Evolutionary conservation across 768 basidiomycete species (phyloP).

Genomic region (Suillus occidentalis): DNA sequence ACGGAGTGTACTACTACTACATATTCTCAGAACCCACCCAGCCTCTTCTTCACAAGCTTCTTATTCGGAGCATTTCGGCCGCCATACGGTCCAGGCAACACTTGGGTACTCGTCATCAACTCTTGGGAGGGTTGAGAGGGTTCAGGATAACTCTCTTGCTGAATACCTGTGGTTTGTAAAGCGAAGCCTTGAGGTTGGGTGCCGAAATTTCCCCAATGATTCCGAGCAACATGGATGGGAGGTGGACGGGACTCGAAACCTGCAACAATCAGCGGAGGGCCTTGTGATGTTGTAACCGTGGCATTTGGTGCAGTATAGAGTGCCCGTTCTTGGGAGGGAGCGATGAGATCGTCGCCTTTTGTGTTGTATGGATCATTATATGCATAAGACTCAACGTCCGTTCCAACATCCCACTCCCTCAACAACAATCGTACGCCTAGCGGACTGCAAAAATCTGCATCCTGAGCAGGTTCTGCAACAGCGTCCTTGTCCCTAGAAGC

Average conservation of each 20-base stretch:
- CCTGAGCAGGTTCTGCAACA: slow-evolving; percentile 13
- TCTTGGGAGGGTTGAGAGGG: slow-evolving; percentile 39
- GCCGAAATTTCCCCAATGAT: slow-evolving; percentile 5
- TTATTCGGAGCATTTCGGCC: slow-evolving; percentile 51
- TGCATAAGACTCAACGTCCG: slow-evolving; percentile 47
- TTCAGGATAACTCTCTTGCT: slow-evolving; percentile 14
- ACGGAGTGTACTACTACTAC: slow-evolving; percentile 13
- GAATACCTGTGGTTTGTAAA: slow-evolving; percentile 19
- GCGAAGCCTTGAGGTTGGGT: slow-evolving; percentile 9
- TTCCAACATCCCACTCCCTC: slow-evolving; percentile 65
- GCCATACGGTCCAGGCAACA: slow-evolving; percentile 69
- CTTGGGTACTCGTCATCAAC: slow-evolving; percentile 62
- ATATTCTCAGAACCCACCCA: slow-evolving; percentile 67
- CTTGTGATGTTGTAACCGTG: slow-evolving; percentile 23
- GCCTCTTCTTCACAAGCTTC: slow-evolving; percentile 60
- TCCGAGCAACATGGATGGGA: slow-evolving; percentile 12
- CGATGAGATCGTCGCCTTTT: slow-evolving; percentile 19
- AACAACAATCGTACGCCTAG: slow-evolving; percentile 63
- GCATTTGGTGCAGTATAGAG: background rate
- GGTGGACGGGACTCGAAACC: slow-evolving; percentile 25
- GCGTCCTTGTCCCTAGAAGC: slow-evolving; percentile 24
- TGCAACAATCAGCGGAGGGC: slow-evolving; percentile 42
- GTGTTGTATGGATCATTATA: slow-evolving; percentile 58
- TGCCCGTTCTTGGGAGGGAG: slow-evolving; percentile 16
- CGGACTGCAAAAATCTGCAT: slow-evolving; percentile 34